Percentiles rank a stretch among this genome's conserved stretches.
Evolutionary conservation across 208 protist species (phyloP).

Genomic region (Crithidia bombi): DNA sequence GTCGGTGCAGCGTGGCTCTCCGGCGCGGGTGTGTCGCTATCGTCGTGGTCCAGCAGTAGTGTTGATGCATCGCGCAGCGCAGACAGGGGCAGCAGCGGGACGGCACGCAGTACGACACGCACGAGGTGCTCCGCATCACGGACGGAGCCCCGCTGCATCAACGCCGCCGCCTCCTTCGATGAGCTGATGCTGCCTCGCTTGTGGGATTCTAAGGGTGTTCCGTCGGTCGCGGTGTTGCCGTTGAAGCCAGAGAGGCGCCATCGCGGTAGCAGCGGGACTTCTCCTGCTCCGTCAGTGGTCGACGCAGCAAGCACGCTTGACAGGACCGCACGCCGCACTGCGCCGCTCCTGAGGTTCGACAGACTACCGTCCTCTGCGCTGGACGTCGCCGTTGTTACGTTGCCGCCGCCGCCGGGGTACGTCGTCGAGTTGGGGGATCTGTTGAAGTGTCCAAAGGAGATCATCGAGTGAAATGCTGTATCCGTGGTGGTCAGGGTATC

Average conservation of each 20-base stretch:
- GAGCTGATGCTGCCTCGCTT: not conserved
- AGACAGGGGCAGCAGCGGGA: conserved; percentile 17
- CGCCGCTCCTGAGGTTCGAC: not conserved
- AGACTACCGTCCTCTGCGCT: not conserved
- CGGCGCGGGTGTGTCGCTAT: not conserved
- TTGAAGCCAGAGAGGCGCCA: conserved; percentile 8
- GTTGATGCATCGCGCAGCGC: not conserved
- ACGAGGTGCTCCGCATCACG: conserved; percentile 7
- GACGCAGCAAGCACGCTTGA: not conserved
- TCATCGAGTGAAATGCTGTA: conserved; percentile 7
- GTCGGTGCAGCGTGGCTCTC: not conserved
- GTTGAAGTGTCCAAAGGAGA: conserved; percentile 14
- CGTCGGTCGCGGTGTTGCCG: conserved; percentile 4
- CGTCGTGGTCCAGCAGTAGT: not conserved
- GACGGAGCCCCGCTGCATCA: not conserved
- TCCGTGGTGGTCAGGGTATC: not conserved
- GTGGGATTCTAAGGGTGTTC: not conserved
- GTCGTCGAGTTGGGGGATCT: not conserved
- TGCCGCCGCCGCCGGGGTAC: not conserved
- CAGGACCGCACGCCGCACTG: not conserved
- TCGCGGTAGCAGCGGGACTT: conserved; percentile 3
- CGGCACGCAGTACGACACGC: conserved; percentile 3
- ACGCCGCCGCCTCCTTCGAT: not conserved
- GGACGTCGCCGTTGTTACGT: not conserved
- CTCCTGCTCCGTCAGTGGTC: not conserved